Evolutionary conservation across 768 basidiomycete species (phyloP).

Genomic region (Mycena vulgaris): DNA sequence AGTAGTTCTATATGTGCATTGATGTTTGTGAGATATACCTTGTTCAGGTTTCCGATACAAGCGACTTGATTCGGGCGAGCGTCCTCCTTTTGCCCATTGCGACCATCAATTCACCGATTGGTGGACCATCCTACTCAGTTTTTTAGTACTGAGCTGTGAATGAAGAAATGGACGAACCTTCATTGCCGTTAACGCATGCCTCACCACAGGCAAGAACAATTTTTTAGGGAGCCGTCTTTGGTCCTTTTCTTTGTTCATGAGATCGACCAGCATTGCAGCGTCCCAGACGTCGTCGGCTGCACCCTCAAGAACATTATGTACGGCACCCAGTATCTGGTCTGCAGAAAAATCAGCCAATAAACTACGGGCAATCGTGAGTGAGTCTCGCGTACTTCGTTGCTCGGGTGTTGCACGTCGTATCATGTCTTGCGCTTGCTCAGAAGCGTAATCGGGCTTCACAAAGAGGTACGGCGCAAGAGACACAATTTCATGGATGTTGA

Average conservation of each 20-base stretch:
- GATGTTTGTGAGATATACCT: no score
- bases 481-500: slow-evolving; percentile 81
- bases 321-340: slow-evolving; percentile 53
- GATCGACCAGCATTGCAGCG: slow-evolving; percentile 48
- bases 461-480: slow-evolving; percentile 85
- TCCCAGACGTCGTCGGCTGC: slow-evolving; percentile 57
- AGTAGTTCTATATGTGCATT: no score
- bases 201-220: slow-evolving; percentile 77
- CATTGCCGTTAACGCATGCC: slow-evolving; percentile 86
- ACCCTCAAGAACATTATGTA: slow-evolving; percentile 48
- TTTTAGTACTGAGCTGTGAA: background rate
- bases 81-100: slow-evolving; percentile 61
- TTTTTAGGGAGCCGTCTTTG: slow-evolving; percentile 59
- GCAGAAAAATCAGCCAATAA: slow-evolving; percentile 8
- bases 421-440: slow-evolving; percentile 71
- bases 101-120: slow-evolving; percentile 60
- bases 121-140: slow-evolving; percentile 62
- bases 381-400: slow-evolving; percentile 65
- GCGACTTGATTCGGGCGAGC: slow-evolving; percentile 44
- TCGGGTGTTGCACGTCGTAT: slow-evolving; percentile 55
- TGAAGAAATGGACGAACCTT: slow-evolving; percentile 67
- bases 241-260: slow-evolving; percentile 63
- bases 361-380: background rate
- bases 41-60: background rate
- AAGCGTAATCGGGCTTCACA: slow-evolving; percentile 71